Evolutionary conservation across 768 basidiomycete genomes (phyloP).

Genomic region (Suillus cothurnatus): DNA sequence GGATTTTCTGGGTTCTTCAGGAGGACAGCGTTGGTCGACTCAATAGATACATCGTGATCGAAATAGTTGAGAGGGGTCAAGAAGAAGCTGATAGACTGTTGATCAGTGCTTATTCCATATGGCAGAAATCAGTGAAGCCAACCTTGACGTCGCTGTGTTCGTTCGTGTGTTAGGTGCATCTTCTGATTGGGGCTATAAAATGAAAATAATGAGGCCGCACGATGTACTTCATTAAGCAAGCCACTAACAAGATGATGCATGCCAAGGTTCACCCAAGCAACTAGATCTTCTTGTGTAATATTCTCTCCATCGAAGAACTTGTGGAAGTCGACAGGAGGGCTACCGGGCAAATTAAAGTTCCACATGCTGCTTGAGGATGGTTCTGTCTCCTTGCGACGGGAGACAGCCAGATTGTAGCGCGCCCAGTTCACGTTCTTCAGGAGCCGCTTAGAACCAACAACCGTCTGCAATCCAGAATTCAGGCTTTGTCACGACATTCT

Average conservation of each 20-base stretch:
- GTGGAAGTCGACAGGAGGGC: conserved; percentile 58
- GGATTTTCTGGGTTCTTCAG: conserved; percentile 41
- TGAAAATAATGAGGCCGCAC: not conserved
- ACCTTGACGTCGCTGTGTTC: conserved; percentile 58
- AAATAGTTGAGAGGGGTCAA: conserved; percentile 67
- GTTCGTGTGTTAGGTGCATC: conserved; percentile 64
- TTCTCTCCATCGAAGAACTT: conserved; percentile 66
- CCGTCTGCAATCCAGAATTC: conserved; percentile 39
- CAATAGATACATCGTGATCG: conserved; percentile 63
- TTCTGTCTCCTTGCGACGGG: conserved; percentile 61
- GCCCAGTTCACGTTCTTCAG: conserved; percentile 69
- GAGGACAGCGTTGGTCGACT: conserved; percentile 54
- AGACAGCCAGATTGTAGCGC: conserved; percentile 60
- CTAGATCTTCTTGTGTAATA: conserved; percentile 64
- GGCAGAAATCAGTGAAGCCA: conserved; percentile 10
- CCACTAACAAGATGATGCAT: conserved; percentile 59
- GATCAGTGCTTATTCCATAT: not conserved
- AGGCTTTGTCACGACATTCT: not conserved
- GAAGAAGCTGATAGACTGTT: conserved; percentile 44
- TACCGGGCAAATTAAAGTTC: conserved; percentile 64
- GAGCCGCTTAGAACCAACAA: conserved; percentile 60
- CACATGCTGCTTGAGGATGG: conserved; percentile 58
- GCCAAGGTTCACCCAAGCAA: conserved; percentile 67
- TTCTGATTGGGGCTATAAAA: conserved; percentile 56
- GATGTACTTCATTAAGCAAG: not conserved